Evolutionary conservation across 768 basidiomycete species (phyloP).

Genomic region (Lenzites betulinus): DNA sequence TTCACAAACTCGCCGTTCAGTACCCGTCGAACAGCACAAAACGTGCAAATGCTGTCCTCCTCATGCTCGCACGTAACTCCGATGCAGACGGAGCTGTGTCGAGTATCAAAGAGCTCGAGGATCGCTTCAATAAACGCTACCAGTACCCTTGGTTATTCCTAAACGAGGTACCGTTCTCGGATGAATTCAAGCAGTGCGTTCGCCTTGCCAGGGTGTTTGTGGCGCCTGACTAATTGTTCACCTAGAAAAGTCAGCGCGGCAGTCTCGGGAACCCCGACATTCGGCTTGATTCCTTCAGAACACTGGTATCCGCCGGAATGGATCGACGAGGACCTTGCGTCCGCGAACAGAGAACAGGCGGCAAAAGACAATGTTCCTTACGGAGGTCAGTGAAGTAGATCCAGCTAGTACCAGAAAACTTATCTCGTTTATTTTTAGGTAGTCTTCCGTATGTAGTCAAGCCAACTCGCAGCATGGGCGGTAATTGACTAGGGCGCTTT

Average conservation of each 20-base stretch:
- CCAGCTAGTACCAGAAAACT: no score
- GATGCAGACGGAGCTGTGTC: constrained; percentile 59
- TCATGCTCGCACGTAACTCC: constrained; percentile 65
- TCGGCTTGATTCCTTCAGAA: constrained; percentile 58
- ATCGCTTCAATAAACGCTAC: constrained; percentile 79
- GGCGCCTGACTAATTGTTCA: background rate
- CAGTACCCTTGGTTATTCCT: constrained; percentile 88
- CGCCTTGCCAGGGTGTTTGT: no score
- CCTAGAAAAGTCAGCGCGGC: constrained; percentile 27
- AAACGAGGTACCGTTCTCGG: constrained; percentile 80
- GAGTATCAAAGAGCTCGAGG: constrained; percentile 79
- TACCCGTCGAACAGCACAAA: constrained; percentile 6
- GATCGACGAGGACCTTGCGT: constrained; percentile 70
- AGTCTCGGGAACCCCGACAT: constrained; percentile 42
- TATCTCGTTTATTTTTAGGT: no score
- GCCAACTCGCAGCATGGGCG: background rate
- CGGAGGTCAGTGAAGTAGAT: no score
- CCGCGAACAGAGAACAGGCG: constrained; percentile 53
- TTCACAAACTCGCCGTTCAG: background rate
- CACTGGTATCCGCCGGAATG: constrained; percentile 75
- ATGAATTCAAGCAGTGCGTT: constrained; percentile 60
- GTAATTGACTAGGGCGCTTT: background rate
- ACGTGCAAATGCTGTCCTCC: constrained; percentile 35
- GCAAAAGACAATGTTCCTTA: constrained; percentile 48
- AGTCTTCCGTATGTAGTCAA: constrained; percentile 43